Conservation (phyloP, 805 yeast genomes). For the Kluyveromyces lactis region DNA sequence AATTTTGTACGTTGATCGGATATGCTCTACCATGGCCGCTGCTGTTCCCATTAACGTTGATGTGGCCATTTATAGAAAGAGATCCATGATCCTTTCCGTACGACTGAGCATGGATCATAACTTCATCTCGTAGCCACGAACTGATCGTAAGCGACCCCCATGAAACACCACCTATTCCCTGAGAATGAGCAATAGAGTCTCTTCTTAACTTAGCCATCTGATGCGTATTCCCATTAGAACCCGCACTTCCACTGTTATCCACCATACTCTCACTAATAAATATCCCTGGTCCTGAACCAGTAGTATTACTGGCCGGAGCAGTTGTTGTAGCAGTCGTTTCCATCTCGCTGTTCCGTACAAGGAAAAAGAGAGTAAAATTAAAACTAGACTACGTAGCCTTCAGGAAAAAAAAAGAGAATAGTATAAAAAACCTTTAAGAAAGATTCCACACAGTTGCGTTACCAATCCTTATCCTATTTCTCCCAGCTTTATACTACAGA, state of each 20-base stretch:
- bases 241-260: background rate
- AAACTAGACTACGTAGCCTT: too few relatives aligned
- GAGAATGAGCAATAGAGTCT: conserved; percentile 90
- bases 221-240: background rate
- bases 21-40: background rate
- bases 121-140: conserved; percentile 93
- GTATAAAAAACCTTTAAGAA: too few relatives aligned
- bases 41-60: background rate
- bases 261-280: conserved; percentile 4
- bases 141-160: conserved; percentile 97
- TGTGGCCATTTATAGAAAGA: background rate
- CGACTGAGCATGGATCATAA: conserved; percentile 43
- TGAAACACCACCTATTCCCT: conserved; percentile 95
- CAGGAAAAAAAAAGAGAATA: too few relatives aligned
- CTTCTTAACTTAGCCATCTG: conserved; percentile 51
- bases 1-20: background rate
- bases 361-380: too few relatives aligned
- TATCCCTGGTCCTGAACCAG: conserved; percentile 9
- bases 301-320: background rate
- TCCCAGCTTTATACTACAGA: too few relatives aligned
- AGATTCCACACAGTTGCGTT: too few relatives aligned
- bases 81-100: conserved; percentile 2
- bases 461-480: too few relatives aligned
- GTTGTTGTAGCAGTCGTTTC: conserved; percentile 8
- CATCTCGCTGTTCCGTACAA: too few relatives aligned